Percentiles rank a stretch among this genome's conserved stretches.
Conservation (phyloP, 2,329 filamentous ascomycete species). For the Graphilbum sp. region DNA sequence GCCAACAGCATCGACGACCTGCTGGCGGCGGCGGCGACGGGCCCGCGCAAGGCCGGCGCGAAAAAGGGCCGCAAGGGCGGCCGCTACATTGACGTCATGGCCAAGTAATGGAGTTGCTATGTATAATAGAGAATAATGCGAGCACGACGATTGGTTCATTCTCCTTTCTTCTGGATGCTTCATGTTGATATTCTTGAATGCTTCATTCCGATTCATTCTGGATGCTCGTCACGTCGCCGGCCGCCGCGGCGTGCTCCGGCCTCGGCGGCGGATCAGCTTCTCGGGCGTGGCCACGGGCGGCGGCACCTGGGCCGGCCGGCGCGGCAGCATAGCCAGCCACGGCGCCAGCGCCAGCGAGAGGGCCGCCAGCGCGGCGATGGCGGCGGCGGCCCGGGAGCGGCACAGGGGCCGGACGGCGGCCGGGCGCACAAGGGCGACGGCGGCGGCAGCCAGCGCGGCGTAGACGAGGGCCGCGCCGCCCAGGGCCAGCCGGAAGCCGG, state of each 20-base stretch:
- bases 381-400: constrained; percentile 1
- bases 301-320: constrained; percentile 1
- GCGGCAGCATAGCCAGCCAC: constrained; percentile 6
- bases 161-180: too few species aligned
- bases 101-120: constrained; percentile 30
- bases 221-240: too few species aligned
- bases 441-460: constrained; percentile 3
- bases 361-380: not conserved
- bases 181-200: too few species aligned
- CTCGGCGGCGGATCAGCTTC: too few species aligned
- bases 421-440: not conserved
- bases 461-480: constrained; percentile 13
- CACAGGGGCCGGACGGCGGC: not conserved
- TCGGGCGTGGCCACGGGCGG: not conserved
- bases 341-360: constrained; percentile 3
- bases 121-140: not conserved
- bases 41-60: constrained; percentile 43
- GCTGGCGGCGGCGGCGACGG: constrained; percentile 57
- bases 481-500: constrained; percentile 15
- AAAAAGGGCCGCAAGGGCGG: constrained; percentile 69
- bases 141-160: too few species aligned
- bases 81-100: constrained; percentile 94
- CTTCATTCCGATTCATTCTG: too few species aligned
- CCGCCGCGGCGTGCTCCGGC: too few species aligned
- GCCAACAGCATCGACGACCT: constrained; percentile 95